Base-by-base conservation (phyloP, 352 stramenopile genomes). In the Pythium plurisporium region DNA sequence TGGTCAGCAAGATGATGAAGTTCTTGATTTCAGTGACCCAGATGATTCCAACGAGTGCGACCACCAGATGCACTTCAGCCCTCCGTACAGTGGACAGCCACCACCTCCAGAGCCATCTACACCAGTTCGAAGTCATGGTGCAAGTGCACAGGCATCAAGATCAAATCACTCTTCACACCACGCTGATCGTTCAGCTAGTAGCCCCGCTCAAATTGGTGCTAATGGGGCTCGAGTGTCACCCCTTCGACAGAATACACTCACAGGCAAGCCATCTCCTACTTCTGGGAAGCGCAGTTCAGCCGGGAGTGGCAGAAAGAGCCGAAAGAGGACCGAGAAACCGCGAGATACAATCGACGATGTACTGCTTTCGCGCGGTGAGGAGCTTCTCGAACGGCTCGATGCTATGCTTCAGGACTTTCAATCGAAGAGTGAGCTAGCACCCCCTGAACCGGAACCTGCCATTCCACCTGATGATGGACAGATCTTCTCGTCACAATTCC, bases 61-160 rank as follows among this genome's bases (percentile, higher is more conserved):
- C 36, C 56, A 65, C 20, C 65, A 79, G 10, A 75, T 79, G 66
- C 75, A 86, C 38, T 86, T 76, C 51, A 88, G 78, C 55, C 78
- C 78, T 15, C 71, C 80, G 31, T 75, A 72, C 64, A 65, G 72
- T 25, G 74, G 33, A 27, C 37, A 25, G 1, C 43, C 31, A 5
- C 20, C 42, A 20, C 19, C 47, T 4, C 42, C 38, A 19, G 40
- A 65, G 27, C 48, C 42, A 6, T 25, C 30, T 9, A 55, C 48
- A 17, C 50, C 58, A 26, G 42, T 54, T 33, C 56, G 47, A 17
- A 31, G n/a, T 20, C 14, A 25, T 14, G 33, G 12, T 12, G 17
- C 14, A 17, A 46, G 47, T 27, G 45, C 34, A 19, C 46, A n/a
- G n/a, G n/a, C n/a, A n/a, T n/a, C n/a, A n/a, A n/a, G n/a, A n/a